These are phyloP conservation scores for Glebionis coronaria DNA, from an alignment of 129 eudicot species.

Conservation along the genomic window DNA sequence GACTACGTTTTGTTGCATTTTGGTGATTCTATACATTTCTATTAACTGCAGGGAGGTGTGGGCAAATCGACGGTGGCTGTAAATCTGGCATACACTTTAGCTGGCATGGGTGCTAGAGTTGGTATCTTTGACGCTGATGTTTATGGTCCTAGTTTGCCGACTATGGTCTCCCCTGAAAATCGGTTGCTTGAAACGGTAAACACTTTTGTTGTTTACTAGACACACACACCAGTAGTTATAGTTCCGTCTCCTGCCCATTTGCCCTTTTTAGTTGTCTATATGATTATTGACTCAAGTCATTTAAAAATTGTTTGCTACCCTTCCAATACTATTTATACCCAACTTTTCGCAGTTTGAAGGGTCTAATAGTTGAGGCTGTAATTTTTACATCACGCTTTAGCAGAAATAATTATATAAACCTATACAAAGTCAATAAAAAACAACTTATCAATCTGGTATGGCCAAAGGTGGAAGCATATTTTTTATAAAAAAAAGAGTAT, in stretches of 20 bases:
- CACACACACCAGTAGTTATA: too few species aligned
- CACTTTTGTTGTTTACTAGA: neutral
- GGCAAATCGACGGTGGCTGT: constrained; percentile 99
- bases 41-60: constrained; percentile 80
- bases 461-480: neutral
- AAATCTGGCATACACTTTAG: constrained; percentile 96
- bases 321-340: too few species aligned
- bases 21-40: constrained; percentile 19
- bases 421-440: neutral
- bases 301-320: too few species aligned
- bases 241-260: too few species aligned
- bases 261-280: too few species aligned
- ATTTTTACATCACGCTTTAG: too few species aligned
- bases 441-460: neutral
- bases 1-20: constrained; percentile 12
- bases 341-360: too few species aligned
- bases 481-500: neutral
- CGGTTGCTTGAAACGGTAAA: constrained; percentile 93
- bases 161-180: constrained; percentile 97
- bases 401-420: too few species aligned
- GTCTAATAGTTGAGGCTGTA: too few species aligned
- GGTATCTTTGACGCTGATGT: constrained; percentile 99
- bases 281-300: too few species aligned
- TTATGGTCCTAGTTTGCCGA: constrained; percentile 98
- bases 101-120: constrained; percentile 99